Evolutionary conservation across 2,329 filamentous ascomycete species (phyloP).

Genomic region (Annulohypoxylon truncatum): DNA sequence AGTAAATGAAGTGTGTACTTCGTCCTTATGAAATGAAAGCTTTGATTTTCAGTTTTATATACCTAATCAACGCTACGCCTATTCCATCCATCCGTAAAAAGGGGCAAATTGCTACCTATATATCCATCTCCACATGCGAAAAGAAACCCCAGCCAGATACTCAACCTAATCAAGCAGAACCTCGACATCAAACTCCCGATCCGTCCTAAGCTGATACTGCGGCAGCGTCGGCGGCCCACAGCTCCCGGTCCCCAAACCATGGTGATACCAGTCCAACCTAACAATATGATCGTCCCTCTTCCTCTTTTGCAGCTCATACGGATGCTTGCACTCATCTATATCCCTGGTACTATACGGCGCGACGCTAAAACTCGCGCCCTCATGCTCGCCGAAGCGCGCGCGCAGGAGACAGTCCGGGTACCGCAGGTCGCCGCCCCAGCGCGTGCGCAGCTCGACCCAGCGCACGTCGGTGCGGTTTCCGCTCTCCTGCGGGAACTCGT

Average conservation of each 20-base stretch:
- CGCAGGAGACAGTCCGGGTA: conserved; percentile 53
- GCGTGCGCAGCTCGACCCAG: conserved; percentile 64
- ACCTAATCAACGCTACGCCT: background rate
- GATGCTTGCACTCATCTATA: conserved; percentile 66
- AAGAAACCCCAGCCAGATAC: conserved; percentile 35
- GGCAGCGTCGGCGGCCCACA: conserved; percentile 69
- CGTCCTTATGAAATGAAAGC: too few species aligned
- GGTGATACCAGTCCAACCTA: conserved; percentile 70
- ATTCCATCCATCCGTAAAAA: background rate
- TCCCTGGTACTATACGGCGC: conserved; percentile 66
- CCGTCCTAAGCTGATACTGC: conserved; percentile 58
- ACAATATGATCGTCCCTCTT: conserved; percentile 64
- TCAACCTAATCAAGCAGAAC: conserved; percentile 60
- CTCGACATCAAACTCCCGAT: conserved; percentile 58
- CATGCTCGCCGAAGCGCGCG: conserved; percentile 59
- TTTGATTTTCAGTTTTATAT: too few species aligned
- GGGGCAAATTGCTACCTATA: background rate
- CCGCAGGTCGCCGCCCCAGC: conserved; percentile 47
- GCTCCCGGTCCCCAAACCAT: conserved; percentile 71
- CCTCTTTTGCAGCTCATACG: conserved; percentile 66
- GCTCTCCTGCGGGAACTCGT: conserved; percentile 76
- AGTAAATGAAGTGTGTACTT: background rate
- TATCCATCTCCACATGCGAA: conserved; percentile 50
- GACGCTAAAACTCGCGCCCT: conserved; percentile 67
- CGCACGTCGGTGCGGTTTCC: conserved; percentile 73